Conservation (phyloP, 2,329 filamentous ascomycete species). For the Ceratocystis papillata region DNA sequence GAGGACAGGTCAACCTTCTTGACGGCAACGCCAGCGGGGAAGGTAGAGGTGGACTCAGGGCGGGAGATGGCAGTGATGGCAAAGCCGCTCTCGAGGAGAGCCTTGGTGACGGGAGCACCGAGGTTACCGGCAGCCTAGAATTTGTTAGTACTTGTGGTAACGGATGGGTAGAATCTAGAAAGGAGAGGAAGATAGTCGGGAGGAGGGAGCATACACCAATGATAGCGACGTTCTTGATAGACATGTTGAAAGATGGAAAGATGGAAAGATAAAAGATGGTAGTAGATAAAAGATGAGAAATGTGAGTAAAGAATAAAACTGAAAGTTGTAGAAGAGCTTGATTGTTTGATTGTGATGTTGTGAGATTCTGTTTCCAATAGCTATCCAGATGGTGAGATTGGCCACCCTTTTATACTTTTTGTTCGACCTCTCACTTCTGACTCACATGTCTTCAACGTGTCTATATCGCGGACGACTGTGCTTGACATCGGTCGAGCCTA, state of each 20-base stretch:
- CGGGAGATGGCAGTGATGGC: slow-evolving; percentile 47
- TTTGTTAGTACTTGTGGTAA: background rate
- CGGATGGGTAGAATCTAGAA: too few species aligned
- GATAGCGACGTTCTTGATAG: slow-evolving; percentile 33
- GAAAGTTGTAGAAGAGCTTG: background rate
- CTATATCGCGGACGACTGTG: background rate
- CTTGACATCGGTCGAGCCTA: background rate
- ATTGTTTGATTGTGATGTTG: background rate
- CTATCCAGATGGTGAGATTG: background rate
- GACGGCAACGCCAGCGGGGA: slow-evolving; percentile 34
- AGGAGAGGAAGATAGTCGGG: background rate
- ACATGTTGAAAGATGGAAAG: slow-evolving; percentile 18
- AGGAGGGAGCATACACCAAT: slow-evolving; percentile 30
- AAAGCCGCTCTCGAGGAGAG: slow-evolving; percentile 36
- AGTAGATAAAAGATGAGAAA: background rate
- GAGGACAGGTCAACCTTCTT: slow-evolving; percentile 41
- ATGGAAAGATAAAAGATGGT: background rate
- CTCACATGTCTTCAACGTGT: background rate
- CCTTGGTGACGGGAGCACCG: slow-evolving; percentile 33
- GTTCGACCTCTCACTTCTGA: background rate
- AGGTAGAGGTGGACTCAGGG: slow-evolving; percentile 32
- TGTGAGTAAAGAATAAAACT: background rate
- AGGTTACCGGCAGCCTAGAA: slow-evolving; percentile 33
- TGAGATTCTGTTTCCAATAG: background rate
- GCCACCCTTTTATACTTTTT: slow-evolving; percentile 10